A percentile compares a stretch with the other conserved stretches of the same genome.
phyloP scores from a whole-genome alignment of 2,329 filamentous ascomycete species.

The Basipetospora chlamydospora region DNA sequence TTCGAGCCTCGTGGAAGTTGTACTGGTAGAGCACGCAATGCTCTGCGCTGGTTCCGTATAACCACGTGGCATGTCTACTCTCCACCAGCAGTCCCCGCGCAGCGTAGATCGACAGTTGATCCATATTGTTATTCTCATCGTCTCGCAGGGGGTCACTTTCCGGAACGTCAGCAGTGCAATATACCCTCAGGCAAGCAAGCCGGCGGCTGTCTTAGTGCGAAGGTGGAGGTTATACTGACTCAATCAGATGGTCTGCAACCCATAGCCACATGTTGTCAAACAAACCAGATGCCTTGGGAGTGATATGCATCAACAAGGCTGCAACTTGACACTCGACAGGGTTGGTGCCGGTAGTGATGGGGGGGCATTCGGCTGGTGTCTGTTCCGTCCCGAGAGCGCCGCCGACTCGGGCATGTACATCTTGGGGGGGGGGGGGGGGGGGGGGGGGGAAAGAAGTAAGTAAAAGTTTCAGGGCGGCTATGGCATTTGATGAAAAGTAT shows the following conservation, averaged over 20 bases:
- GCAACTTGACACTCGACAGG: constrained; percentile 42
- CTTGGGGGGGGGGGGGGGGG: too few relatives aligned
- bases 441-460: too few relatives aligned
- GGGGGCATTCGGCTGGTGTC: constrained; percentile 43
- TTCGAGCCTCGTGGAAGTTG: constrained; percentile 28
- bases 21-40: constrained; percentile 38
- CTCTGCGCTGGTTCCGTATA: constrained; percentile 32
- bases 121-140: constrained; percentile 45
- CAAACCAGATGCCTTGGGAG: constrained; percentile 29
- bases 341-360: constrained; percentile 31
- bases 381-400: constrained; percentile 54
- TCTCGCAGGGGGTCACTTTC: constrained; percentile 9
- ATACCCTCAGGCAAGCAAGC: too few relatives aligned
- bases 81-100: constrained; percentile 23
- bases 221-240: too few relatives aligned
- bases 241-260: constrained; percentile 48
- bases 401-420: constrained; percentile 60
- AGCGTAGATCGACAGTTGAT: constrained; percentile 18
- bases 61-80: constrained; percentile 16
- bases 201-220: too few relatives aligned
- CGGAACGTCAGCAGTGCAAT: too few relatives aligned
- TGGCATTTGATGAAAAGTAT: too few relatives aligned
- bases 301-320: constrained; percentile 37
- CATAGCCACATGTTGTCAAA: constrained; percentile 48
- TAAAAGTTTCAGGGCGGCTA: too few relatives aligned